phyloP scores from a whole-genome alignment of 208 protist genomes.

The Leishmania tarentolae region DNA sequence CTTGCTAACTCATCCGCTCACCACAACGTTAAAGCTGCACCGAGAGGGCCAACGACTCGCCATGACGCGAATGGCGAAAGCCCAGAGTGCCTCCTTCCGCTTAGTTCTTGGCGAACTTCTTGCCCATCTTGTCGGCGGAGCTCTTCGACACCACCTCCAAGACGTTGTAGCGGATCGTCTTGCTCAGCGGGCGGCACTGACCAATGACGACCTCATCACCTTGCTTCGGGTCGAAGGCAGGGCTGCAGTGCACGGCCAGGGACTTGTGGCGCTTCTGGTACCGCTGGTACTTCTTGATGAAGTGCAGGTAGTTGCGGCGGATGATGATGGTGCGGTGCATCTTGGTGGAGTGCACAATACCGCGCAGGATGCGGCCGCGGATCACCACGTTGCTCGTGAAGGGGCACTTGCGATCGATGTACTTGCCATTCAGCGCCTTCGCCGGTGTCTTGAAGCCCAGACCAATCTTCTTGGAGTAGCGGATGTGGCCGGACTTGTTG shows the following conservation, averaged over 20 bases:
- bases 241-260: slow-evolving; percentile 98
- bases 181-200: slow-evolving; percentile 99
- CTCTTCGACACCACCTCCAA: slow-evolving; percentile 94
- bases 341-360: slow-evolving; percentile 98
- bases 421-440: slow-evolving; percentile 97
- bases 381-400: slow-evolving; percentile 99
- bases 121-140: slow-evolving; percentile 83
- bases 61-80: not conserved
- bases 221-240: slow-evolving; percentile 97
- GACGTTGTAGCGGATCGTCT: slow-evolving; percentile 99
- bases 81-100: not conserved
- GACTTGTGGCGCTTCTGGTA: slow-evolving; percentile 99
- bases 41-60: slow-evolving; percentile 2
- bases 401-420: slow-evolving; percentile 99
- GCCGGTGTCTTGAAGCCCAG: slow-evolving; percentile 99
- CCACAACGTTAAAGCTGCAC: not conserved
- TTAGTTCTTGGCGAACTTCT: slow-evolving; percentile 91
- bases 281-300: slow-evolving; percentile 99
- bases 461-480: slow-evolving; percentile 93
- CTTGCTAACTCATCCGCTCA: not conserved
- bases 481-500: slow-evolving; percentile 83
- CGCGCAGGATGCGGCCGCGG: slow-evolving; percentile 98
- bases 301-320: slow-evolving; percentile 99
- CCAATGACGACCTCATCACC: slow-evolving; percentile 99
- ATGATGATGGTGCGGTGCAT: slow-evolving; percentile 99